Base-by-base conservation (phyloP, 2,329 filamentous ascomycete species). In the Pseudogymnoascus sp. region DNA sequence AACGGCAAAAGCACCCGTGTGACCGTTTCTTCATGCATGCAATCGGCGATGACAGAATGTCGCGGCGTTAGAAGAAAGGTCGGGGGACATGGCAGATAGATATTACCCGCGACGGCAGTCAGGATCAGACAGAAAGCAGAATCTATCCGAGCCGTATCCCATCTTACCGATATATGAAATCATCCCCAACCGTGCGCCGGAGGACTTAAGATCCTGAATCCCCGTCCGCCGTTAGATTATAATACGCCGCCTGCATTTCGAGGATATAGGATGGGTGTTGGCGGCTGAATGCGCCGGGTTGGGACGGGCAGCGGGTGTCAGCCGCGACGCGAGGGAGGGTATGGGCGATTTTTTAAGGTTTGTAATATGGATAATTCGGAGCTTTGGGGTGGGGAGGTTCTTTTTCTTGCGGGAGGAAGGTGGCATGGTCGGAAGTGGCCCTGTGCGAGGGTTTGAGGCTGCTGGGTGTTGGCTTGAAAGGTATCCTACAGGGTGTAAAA, bases 91-190 rank as follows among this genome's bases (percentile, higher is more conserved):
- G 50, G 50, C 29, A 56, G 50, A 33, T 56, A 16, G 16, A 56
- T 56, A 56, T 53, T 33, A 56, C 50, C 50, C 50, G 50, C 50
- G 19, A 33, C 50, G 50, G 50, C 50, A 56, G 50, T 56, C 19
- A 7, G 16, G 5, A 13, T 33, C 5, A 56, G 11, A 56, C 16
- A 29, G 31, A 19, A 33, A 13, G 6, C 3, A 21, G n/a, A 21
- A 56, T 56, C 50, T 19, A 56, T 35, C n/a, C 11, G n/a, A 6
- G 33, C 8, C 50, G 21, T 16, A 14, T 56, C 29, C n/a, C n/a
- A 4, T 56, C 50, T 33, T 21, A 56, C 33, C 29, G 29, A 56
- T 35, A 56, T 33, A n/a, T 56, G 24, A 26, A 35, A 16, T 29
- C 50, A 56, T 35, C 29, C 29, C 50, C 50, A 56, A 31, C 47